Evolutionary conservation across 164 flowering plant species (phyloP), one percentile per base, ranked within the genome.

Genomic region (Litsea cubeba): DNA sequence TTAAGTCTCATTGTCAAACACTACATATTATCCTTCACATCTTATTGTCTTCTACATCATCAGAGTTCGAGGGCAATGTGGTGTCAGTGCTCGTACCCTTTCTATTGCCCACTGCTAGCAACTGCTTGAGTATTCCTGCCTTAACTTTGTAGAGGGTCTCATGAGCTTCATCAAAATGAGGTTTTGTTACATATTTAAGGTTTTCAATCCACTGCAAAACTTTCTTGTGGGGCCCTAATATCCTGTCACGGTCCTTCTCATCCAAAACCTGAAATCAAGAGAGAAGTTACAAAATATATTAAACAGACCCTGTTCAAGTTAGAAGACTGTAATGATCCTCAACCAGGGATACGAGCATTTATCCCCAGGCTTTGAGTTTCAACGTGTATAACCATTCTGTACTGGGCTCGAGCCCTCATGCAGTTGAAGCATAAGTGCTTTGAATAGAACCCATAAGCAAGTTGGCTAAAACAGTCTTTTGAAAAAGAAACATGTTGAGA

Each of bases 111-210:
- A 3, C n/a, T 18, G 24, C 12, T 65, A 20, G 60, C 58, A 46
- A 68, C 35, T 72, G 79, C 76, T 79, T 83, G 76, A 77, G 79
- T 0, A 85, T 50, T 62, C 70, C 82, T 69, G 72, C 84, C 74
- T 86, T 88, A 62, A 71, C 85, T 75, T 79, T 82, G 80, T 78
- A 82, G 65, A 95, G 84, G 72, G 81, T 12, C 5, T 79, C 62
- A 72, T 92, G 92, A 7, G 86, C 83, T 69, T 93, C 97, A 60
- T 93, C 93, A 78, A 95, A 95, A 77, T 95, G 88, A 73, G 95
- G 98, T n/a, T 51, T 76, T 28, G 91, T 88, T 50, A 95, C 94
- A 15, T 72, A 81, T 80, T 81, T 91, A 5, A 90, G 85, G 68
- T 84, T 79, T 76, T 90, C 95, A 25, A 91, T 82, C 98, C 97